A percentile compares a stretch with the other conserved stretches of the same genome.
These are phyloP conservation scores for Mortierella sp. DNA, from an alignment of 371 early-diverging fungal species.

Conservation along the genomic window DNA sequence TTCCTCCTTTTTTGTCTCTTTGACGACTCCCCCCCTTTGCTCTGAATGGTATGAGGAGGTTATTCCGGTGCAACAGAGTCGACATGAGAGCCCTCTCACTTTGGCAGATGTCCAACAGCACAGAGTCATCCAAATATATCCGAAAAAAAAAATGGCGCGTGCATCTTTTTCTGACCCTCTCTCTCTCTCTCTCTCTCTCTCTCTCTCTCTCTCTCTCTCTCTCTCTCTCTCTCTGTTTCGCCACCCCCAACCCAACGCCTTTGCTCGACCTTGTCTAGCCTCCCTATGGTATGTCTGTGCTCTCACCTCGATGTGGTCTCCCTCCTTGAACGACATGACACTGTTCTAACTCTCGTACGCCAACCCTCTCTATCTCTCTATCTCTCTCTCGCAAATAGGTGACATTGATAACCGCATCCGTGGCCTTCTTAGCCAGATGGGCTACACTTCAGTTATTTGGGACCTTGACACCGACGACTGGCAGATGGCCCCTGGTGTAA, in stretches of 20 bases:
- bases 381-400: conserved; percentile 46
- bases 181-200: neutral
- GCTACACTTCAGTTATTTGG: conserved; percentile 61
- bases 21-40: neutral
- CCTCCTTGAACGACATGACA: neutral
- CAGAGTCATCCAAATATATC: too few relatives aligned
- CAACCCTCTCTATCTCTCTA: conserved; percentile 24
- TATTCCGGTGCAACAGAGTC: neutral
- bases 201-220: neutral
- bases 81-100: neutral
- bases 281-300: too few relatives aligned
- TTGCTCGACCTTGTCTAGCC: too few relatives aligned
- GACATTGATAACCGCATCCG: conserved; percentile 77
- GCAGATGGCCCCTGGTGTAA: conserved; percentile 56
- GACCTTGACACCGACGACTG: conserved; percentile 66
- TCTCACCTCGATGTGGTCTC: neutral
- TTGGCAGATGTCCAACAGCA: neutral
- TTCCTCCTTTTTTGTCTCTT: neutral
- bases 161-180: neutral
- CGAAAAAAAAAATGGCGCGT: too few relatives aligned
- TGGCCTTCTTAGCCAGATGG: conserved; percentile 65
- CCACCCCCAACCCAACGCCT: too few relatives aligned
- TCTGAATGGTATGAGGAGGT: neutral
- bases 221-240: neutral
- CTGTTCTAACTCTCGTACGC: neutral